Conservation (phyloP, 2,329 filamentous ascomycete genomes). For the Phialemoniopsis sp. region DNA sequence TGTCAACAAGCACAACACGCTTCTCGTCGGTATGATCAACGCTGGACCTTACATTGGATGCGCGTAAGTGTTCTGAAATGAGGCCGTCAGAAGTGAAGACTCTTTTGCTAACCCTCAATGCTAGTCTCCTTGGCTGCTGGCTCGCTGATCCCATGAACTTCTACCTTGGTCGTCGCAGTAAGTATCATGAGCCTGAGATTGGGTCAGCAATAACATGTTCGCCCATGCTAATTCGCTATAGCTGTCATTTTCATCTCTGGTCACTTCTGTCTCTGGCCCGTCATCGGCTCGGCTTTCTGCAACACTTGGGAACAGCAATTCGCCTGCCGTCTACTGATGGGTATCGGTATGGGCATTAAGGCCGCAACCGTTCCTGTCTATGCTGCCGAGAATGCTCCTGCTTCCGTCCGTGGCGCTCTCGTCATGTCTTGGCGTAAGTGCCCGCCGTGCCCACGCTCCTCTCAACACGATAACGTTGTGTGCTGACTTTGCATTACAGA, state of each 20-base stretch:
- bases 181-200: slow-evolving; percentile 18
- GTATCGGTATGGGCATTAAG: slow-evolving; percentile 75
- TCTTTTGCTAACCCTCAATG: no score
- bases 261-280: slow-evolving; percentile 65
- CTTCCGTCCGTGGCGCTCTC: slow-evolving; percentile 66
- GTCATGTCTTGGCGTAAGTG: slow-evolving; percentile 71
- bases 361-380: slow-evolving; percentile 71
- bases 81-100: background rate
- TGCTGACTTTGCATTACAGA: slow-evolving; percentile 28
- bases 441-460: background rate
- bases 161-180: slow-evolving; percentile 36
- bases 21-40: slow-evolving; percentile 65
- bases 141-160: slow-evolving; percentile 54
- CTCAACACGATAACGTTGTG: background rate
- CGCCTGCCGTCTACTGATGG: slow-evolving; percentile 66
- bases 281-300: slow-evolving; percentile 67
- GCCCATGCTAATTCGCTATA: slow-evolving; percentile 21
- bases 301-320: slow-evolving; percentile 71
- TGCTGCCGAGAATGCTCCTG: slow-evolving; percentile 69
- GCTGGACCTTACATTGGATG: slow-evolving; percentile 46
- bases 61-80: slow-evolving; percentile 29
- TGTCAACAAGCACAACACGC: slow-evolving; percentile 22
- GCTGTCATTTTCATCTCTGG: slow-evolving; percentile 70
- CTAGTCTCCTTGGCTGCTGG: slow-evolving; percentile 54
- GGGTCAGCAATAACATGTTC: background rate